Base-by-base conservation (phyloP, 2,329 filamentous ascomycete species). In the Clarireedia paspali region DNA sequence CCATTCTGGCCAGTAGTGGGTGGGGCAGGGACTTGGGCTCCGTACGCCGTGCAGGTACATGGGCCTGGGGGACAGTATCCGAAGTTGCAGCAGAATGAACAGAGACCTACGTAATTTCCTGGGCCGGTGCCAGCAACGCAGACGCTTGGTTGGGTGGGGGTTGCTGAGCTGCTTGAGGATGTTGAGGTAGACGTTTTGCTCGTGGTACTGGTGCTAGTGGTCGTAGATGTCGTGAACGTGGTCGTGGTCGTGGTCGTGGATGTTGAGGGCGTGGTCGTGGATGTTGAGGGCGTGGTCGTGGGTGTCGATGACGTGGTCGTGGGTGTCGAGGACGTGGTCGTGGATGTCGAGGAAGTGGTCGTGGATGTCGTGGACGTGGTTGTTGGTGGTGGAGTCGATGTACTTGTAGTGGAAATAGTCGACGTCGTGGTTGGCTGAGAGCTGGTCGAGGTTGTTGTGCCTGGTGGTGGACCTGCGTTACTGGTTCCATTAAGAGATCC, bases 101-200 rank as follows among this genome's bases (percentile, higher is more conserved):
- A 74, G 10, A 74, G 69, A 2, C 71, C 72, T 5, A 55, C 46
- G 47, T 71, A 71, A 59, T 73, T 72, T 9, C 68, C 60, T 6
- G 67, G 64, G 7, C 68, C 66, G n/a, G 58, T 58, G 12, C 64
- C 64, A 6, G 59, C 56, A n/a, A 60, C 60, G 39, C 64, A 67
- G 2, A 61, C 53, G 10, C 27, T 20, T 40, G 52, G n/a, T 5
- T 34, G 34, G 15, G 34, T 36, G 15, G 50, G 27, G 10, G 50
- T 44, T 26, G 53, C 44, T 5, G 50, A 34, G 5, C 20, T 20
- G 20, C 20, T 20, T 20, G 20, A 20, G 20, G 20, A 20, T 20
- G 20, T 20, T 20, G 52, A 54, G 10, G 34, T 26, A n/a, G 50
- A 30, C 6, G 55, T 48, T 44, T 46, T 51, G 20, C 27, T 20